Evolutionary conservation across 2,329 filamentous ascomycete species (phyloP), one percentile per base, ranked within the genome.

Genomic region (Pseudocercospora pini-densiflorae): DNA sequence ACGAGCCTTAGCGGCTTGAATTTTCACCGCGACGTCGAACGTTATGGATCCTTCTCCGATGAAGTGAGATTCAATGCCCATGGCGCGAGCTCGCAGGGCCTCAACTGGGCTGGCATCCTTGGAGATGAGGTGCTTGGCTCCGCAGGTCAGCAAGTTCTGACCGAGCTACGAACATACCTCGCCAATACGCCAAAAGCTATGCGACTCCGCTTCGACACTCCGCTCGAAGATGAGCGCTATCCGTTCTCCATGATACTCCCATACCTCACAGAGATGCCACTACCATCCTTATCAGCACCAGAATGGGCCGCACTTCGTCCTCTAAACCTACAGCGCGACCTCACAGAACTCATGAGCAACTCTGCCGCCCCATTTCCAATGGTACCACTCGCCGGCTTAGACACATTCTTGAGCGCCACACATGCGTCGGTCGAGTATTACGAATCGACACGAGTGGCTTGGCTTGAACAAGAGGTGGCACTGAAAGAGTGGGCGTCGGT

Each of bases 401-500:
- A 65, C 9, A 65, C 64, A 8, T 69, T 66, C 51, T 29, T 61
- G 16, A 69, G 61, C 19, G 49, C 65, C 12, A 58, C 33, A 1
- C 60, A 69, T 33, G 68, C 65, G 0, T 51, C 60, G 9, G 61
- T 64, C n/a, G 64, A 72, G 59, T 60, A 66, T 1, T 66, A 69
- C 36, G 66, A 72, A 29, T 66, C 64, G 8, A 45, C 68, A 2
- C 61, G 65, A 7, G 51, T 70, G 3, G 45, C 59, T 16, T 57
- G 61, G 24, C 43, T 69, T 1, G 70, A 72, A 29, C 59, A 66
- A 47, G 64, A 65, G 24, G 61, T 67, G 2, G 45, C 62, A 3
- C 59, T 70, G 5, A 55, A 61, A 23, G 57, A 66, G 23, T 72
- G 70, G 70, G 63, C 68, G 7, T 54, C 47, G 16, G 62, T 63